These are phyloP conservation scores for Dactylorhiza incarnata DNA, from an alignment of 106 monocot genomes.

Conservation along the genomic window DNA sequence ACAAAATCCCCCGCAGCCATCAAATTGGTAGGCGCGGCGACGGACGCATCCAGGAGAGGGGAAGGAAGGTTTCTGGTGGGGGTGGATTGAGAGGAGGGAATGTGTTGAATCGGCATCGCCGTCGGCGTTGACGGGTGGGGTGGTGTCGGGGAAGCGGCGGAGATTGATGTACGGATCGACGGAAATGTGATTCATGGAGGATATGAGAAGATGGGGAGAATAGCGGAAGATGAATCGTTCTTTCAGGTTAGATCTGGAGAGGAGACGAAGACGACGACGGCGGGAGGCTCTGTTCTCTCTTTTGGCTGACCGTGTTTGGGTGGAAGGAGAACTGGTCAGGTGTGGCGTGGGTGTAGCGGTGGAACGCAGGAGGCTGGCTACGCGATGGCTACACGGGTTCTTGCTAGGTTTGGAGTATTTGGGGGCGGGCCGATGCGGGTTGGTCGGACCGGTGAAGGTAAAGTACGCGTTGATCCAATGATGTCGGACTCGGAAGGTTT, in stretches of 20 bases:
- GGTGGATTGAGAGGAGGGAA: background rate
- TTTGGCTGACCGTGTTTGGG: too few relatives aligned
- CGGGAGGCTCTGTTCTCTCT: background rate
- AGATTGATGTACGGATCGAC: background rate
- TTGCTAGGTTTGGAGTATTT: too few relatives aligned
- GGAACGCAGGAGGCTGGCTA: background rate
- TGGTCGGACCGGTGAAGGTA: too few relatives aligned
- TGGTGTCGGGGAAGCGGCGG: background rate
- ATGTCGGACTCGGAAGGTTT: too few relatives aligned
- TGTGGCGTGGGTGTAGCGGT: background rate
- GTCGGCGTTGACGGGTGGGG: background rate
- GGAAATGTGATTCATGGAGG: background rate
- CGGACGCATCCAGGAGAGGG: slow-evolving; percentile 3
- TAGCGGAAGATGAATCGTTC: background rate
- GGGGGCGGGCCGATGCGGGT: too few relatives aligned
- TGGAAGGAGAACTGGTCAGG: background rate
- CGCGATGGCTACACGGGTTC: background rate
- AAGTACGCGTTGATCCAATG: too few relatives aligned
- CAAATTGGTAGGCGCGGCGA: slow-evolving; percentile 41
- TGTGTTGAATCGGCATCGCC: background rate
- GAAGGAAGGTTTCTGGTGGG: slow-evolving; percentile 4
- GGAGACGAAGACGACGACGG: background rate
- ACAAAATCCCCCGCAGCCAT: slow-evolving; percentile 36
- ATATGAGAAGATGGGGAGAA: background rate
- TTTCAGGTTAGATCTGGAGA: background rate